Percentiles rank a stretch among this genome's conserved stretches.
phyloP scores from a whole-genome alignment of 805 yeast genomes.

The Kazachstania bromeliacearum region DNA sequence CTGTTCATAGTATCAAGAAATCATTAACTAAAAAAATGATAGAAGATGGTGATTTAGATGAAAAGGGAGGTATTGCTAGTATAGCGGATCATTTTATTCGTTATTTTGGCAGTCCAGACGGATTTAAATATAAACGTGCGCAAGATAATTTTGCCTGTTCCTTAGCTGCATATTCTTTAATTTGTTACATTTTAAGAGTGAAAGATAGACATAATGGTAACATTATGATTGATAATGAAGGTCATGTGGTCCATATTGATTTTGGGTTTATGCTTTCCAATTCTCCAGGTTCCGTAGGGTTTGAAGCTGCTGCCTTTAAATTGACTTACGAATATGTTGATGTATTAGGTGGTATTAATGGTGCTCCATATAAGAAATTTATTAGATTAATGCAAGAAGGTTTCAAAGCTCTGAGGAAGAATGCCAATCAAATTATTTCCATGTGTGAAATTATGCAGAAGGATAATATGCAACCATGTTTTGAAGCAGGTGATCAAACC shows the following conservation, averaged over 20 bases:
- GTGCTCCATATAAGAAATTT: constrained; percentile 52
- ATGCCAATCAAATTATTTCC: constrained; percentile 64
- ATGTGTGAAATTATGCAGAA: constrained; percentile 92
- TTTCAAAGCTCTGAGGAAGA: constrained; percentile 61
- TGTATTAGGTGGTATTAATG: constrained; percentile 68
- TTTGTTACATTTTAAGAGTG: constrained; percentile 82
- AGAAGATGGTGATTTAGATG: constrained; percentile 50
- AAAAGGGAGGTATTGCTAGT: constrained; percentile 59
- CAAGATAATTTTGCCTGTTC: constrained; percentile 80
- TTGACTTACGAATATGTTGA: constrained; percentile 85
- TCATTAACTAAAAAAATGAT: constrained; percentile 72
- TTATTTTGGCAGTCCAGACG: constrained; percentile 58
- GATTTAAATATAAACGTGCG: constrained; percentile 55
- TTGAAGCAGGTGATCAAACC: constrained; percentile 78
- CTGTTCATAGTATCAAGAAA: constrained; percentile 90
- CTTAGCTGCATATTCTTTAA: constrained; percentile 83
- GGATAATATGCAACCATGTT: constrained; percentile 85
- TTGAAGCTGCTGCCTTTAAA: constrained; percentile 96
- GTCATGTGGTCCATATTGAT: constrained; percentile 91
- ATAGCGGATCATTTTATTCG: constrained; percentile 69
- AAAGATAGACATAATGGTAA: constrained; percentile 97
- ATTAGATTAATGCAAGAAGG: constrained; percentile 57
- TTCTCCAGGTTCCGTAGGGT: constrained; percentile 94
- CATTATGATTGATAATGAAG: constrained; percentile 92
- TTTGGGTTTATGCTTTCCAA: constrained; percentile 89